Evolutionary conservation across 2,329 filamentous ascomycete genomes (phyloP).

Genomic region (Bipolaris gigantea): DNA sequence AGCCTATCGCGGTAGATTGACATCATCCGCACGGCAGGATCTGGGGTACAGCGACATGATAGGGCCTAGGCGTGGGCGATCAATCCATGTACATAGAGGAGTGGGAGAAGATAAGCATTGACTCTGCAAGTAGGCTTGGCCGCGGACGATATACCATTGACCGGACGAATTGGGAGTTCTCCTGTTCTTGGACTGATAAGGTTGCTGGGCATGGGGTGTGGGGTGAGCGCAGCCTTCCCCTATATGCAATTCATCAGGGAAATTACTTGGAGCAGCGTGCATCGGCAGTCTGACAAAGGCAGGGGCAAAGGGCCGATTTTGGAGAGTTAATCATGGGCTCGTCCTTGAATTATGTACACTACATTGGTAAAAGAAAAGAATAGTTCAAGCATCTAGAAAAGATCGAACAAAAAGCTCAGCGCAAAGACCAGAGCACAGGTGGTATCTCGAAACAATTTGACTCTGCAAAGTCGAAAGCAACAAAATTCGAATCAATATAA

Average conservation of each 20-base stretch:
- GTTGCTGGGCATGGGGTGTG: slow-evolving; percentile 4
- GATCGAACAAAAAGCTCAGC: slow-evolving; percentile 16
- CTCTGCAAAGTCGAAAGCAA: slow-evolving; percentile 15
- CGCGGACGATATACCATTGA: background rate
- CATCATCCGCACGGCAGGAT: background rate
- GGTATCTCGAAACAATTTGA: slow-evolving; percentile 39
- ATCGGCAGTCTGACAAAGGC: background rate
- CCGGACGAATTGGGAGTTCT: background rate
- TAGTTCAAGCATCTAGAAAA: slow-evolving; percentile 8
- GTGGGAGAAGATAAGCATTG: slow-evolving; percentile 20
- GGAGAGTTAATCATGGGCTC: slow-evolving; percentile 2
- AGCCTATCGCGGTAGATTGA: slow-evolving; percentile 1
- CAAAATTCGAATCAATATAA: slow-evolving; percentile 12
- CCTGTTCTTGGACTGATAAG: slow-evolving; percentile 23
- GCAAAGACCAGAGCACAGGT: slow-evolving; percentile 29
- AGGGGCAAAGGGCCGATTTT: background rate
- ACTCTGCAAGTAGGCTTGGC: slow-evolving; percentile 17
- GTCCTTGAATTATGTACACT: slow-evolving; percentile 20
- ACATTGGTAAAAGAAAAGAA: slow-evolving; percentile 8
- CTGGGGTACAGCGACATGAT: slow-evolving; percentile 3
- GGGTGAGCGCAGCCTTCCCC: background rate
- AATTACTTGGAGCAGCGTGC: no score
- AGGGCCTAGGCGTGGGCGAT: background rate
- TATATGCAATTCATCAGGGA: background rate
- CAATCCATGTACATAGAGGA: background rate